Evolutionary conservation across 805 yeast species (phyloP).

Genomic region (Jamesozyma gamospora): DNA sequence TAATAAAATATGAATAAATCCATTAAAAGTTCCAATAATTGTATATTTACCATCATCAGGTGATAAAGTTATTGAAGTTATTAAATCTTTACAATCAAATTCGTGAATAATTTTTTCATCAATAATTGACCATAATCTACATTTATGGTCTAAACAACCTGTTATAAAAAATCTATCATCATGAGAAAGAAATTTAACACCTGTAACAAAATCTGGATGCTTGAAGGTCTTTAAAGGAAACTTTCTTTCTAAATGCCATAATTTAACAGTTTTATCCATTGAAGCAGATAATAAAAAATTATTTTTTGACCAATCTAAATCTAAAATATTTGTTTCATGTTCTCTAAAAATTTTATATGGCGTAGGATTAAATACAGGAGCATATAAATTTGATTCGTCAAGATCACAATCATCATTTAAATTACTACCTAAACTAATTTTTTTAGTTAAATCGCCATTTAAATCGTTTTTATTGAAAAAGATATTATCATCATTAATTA

Average conservation of each 20-base stretch:
- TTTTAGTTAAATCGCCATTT: background rate
- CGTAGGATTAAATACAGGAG: conserved; percentile 66
- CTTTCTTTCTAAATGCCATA: conserved; percentile 75
- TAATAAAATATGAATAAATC: conserved; percentile 49
- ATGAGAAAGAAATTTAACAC: conserved; percentile 67
- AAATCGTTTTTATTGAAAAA: background rate
- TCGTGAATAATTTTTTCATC: conserved; percentile 57
- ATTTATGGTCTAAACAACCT: conserved; percentile 67
- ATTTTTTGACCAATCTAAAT: conserved; percentile 81
- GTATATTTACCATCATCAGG: conserved; percentile 51
- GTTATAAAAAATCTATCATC: conserved; percentile 83
- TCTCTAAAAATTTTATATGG: conserved; percentile 56
- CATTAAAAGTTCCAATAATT: conserved; percentile 70
- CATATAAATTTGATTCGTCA: conserved; percentile 31
- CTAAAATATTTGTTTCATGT: conserved; percentile 62
- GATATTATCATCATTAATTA: background rate
- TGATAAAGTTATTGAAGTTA: conserved; percentile 67
- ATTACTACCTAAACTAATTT: background rate
- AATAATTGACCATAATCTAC: conserved; percentile 77
- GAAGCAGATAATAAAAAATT: conserved; percentile 71
- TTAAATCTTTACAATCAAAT: conserved; percentile 50
- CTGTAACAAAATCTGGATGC: conserved; percentile 77
- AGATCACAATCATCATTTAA: background rate
- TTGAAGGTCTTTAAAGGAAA: conserved; percentile 52
- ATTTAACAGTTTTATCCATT: conserved; percentile 70